Conservation (phyloP, 2,329 filamentous ascomycete genomes). For the Venturia asperata region DNA sequence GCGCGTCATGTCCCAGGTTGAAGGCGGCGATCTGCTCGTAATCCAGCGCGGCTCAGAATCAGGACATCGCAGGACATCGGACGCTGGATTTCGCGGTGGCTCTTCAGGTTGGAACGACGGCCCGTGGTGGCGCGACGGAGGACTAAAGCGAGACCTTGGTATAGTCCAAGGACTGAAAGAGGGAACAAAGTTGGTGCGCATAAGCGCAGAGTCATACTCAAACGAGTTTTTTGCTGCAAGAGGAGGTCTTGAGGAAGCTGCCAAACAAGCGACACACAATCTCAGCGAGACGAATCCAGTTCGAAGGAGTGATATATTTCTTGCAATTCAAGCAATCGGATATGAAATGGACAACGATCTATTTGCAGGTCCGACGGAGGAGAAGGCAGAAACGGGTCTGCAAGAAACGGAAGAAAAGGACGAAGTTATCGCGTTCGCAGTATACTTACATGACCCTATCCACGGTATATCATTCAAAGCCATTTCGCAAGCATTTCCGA, state of each 20-base stretch:
- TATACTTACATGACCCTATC: constrained; percentile 79
- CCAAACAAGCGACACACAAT: constrained; percentile 69
- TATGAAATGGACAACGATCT: constrained; percentile 58
- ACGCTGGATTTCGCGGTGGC: constrained; percentile 47
- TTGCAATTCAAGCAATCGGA: constrained; percentile 83
- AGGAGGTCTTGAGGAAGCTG: constrained; percentile 74
- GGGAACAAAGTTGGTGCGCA: constrained; percentile 84
- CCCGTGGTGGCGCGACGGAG: constrained; percentile 83
- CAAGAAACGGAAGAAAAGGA: constrained; percentile 54
- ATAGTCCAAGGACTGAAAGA: constrained; percentile 73
- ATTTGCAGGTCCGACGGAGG: constrained; percentile 53
- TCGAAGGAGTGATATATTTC: constrained; percentile 87
- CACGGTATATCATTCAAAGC: constrained; percentile 83
- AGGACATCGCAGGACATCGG: constrained; percentile 57
- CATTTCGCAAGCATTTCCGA: constrained; percentile 74
- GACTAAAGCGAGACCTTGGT: constrained; percentile 66
- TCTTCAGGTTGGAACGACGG: constrained; percentile 74
- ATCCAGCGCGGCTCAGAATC: constrained; percentile 89
- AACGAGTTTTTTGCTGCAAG: constrained; percentile 71
- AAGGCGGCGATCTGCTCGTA: constrained; percentile 90
- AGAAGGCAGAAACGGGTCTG: constrained; percentile 46
- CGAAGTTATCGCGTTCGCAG: constrained; percentile 62
- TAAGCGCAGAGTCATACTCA: constrained; percentile 81
- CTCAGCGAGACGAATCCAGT: constrained; percentile 82
- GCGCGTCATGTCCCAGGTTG: constrained; percentile 97